These are phyloP conservation scores for Prunus davidiana DNA, from an alignment of 306 rosid genomes.

Conservation along the genomic window DNA sequence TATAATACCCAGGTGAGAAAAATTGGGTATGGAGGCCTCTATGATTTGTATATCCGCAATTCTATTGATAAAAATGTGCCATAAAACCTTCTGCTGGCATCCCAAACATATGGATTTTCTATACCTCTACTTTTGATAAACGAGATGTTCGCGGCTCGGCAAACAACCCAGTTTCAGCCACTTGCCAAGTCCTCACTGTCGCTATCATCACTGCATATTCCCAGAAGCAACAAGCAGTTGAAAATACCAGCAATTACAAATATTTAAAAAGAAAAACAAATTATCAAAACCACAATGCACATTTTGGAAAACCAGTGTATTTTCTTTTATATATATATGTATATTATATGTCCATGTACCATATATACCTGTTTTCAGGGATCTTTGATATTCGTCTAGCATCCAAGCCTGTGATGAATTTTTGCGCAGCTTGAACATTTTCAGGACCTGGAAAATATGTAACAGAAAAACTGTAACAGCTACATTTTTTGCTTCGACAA, in stretches of 20 bases:
- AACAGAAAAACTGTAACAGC: conserved; percentile 15
- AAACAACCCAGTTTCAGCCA: conserved; percentile 31
- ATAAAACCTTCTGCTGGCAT: neutral
- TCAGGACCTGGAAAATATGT: conserved; percentile 62
- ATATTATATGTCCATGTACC: neutral
- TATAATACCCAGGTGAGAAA: conserved; percentile 33
- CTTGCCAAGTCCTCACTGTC: conserved; percentile 60
- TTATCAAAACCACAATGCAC: neutral
- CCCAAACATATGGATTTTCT: neutral
- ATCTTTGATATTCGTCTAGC: conserved; percentile 85
- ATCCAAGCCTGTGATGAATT: conserved; percentile 90
- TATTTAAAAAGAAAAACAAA: neutral
- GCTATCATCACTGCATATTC: conserved; percentile 71
- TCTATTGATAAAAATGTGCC: neutral
- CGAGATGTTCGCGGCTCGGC: neutral
- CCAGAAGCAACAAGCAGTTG: neutral
- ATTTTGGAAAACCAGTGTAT: neutral
- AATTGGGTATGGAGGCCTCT: conserved; percentile 32
- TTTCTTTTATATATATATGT: neutral
- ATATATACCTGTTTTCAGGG: conserved; percentile 68
- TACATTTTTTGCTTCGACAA: neutral
- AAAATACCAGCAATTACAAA: neutral
- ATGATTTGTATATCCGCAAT: conserved; percentile 1
- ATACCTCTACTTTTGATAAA: neutral
- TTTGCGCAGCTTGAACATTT: conserved; percentile 83